phyloP scores from a whole-genome alignment of 306 rosid genomes.

The Pueraria montana region DNA sequence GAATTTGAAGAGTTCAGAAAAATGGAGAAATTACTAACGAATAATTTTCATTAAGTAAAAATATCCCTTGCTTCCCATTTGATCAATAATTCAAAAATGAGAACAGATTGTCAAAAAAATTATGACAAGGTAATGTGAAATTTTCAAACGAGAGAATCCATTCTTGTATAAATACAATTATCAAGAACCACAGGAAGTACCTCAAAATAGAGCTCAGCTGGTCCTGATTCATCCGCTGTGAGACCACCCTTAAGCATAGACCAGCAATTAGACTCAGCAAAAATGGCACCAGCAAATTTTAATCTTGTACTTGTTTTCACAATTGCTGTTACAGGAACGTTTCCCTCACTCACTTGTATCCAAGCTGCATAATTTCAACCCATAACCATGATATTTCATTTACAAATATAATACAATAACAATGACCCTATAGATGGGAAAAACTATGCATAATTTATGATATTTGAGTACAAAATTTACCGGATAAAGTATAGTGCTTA shows the following conservation, averaged over 20 bases:
- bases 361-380: conserved; percentile 51
- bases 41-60: neutral
- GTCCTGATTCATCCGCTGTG: conserved; percentile 55
- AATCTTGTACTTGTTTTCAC: conserved; percentile 59
- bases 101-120: too few relatives aligned
- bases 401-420: neutral
- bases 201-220: conserved; percentile 74
- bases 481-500: conserved; percentile 69
- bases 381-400: neutral
- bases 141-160: neutral
- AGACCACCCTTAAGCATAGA: conserved; percentile 92
- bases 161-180: neutral
- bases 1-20: neutral
- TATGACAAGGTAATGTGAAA: neutral
- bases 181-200: conserved; percentile 43
- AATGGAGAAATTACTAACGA: neutral
- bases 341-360: conserved; percentile 67
- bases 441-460: neutral
- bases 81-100: too few relatives aligned
- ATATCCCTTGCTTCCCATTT: too few relatives aligned
- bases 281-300: conserved; percentile 54
- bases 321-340: conserved; percentile 57
- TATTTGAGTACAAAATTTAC: conserved; percentile 46
- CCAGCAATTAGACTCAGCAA: conserved; percentile 75
- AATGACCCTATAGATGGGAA: neutral